Conservation (phyloP, 768 basidiomycete species). For the Coprinellus micaceus region DNA sequence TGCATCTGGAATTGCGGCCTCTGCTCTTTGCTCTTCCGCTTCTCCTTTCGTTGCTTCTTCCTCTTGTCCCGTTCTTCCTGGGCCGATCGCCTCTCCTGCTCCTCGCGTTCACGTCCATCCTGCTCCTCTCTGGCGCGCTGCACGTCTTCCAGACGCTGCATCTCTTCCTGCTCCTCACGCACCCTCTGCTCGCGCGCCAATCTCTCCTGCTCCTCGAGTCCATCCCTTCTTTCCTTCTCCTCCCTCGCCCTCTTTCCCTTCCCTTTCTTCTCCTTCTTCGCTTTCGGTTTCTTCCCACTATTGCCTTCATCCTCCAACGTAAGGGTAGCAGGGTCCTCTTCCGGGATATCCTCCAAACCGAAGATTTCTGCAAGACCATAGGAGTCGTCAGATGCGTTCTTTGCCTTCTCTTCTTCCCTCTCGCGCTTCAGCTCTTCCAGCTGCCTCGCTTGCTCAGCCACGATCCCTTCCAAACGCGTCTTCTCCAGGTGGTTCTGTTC, state of each 20-base stretch:
- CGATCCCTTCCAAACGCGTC: slow-evolving; percentile 9
- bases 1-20: slow-evolving; percentile 9
- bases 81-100: slow-evolving; percentile 14
- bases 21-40: slow-evolving; percentile 12
- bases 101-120: slow-evolving; percentile 15
- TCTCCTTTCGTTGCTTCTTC: slow-evolving; percentile 14
- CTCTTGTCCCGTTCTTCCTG: slow-evolving; percentile 19
- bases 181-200: slow-evolving; percentile 16
- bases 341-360: neutral
- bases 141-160: slow-evolving; percentile 11
- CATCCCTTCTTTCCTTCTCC: slow-evolving; percentile 10
- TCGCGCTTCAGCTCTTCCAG: slow-evolving; percentile 10
- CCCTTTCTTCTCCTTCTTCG: slow-evolving; percentile 11
- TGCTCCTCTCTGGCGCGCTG: slow-evolving; percentile 11
- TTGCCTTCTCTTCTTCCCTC: slow-evolving; percentile 10
- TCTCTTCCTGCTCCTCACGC: slow-evolving; percentile 9
- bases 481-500: slow-evolving; percentile 18
- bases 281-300: slow-evolving; percentile 11
- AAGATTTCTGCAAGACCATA: neutral
- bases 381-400: neutral
- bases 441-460: slow-evolving; percentile 12
- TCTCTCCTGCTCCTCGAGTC: slow-evolving; percentile 8
- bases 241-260: slow-evolving; percentile 5
- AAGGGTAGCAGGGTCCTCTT: neutral
- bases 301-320: slow-evolving; percentile 14